A percentile compares a stretch with the other conserved stretches of the same genome.
phyloP scores from a whole-genome alignment of 1,284 basidiomycete species.

The Pterulicium gracile region DNA sequence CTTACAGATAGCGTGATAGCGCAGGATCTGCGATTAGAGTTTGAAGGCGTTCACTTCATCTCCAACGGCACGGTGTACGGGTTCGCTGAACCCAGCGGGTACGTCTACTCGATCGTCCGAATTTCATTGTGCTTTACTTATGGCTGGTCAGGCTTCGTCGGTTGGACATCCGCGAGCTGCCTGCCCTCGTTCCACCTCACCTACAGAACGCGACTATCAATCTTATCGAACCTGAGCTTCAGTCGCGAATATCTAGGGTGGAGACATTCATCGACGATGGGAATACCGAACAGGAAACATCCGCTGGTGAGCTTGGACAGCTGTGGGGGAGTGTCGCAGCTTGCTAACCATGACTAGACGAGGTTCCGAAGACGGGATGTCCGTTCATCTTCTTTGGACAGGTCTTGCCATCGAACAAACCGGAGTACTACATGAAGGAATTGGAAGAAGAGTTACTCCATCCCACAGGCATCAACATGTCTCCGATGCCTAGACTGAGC shows the following conservation, averaged over 20 bases:
- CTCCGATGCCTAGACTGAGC: slow-evolving; percentile 39
- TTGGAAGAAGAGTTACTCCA: slow-evolving; percentile 60
- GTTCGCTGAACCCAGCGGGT: slow-evolving; percentile 61
- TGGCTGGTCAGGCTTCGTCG: slow-evolving; percentile 27
- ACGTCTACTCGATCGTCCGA: slow-evolving; percentile 12
- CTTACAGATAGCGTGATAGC: slow-evolving; percentile 36
- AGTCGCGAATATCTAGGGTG: slow-evolving; percentile 45
- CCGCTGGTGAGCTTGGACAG: slow-evolving; percentile 19
- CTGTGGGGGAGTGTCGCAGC: background rate
- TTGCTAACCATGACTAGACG: slow-evolving; percentile 21
- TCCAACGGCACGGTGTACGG: slow-evolving; percentile 73
- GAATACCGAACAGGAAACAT: slow-evolving; percentile 39
- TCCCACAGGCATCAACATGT: slow-evolving; percentile 59
- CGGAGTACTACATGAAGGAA: slow-evolving; percentile 46
- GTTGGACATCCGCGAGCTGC: slow-evolving; percentile 59
- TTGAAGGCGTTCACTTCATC: slow-evolving; percentile 72
- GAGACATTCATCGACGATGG: slow-evolving; percentile 55
- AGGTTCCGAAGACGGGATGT: slow-evolving; percentile 41
- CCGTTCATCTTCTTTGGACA: slow-evolving; percentile 57
- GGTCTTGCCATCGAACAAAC: slow-evolving; percentile 39
- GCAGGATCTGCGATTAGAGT: slow-evolving; percentile 54
- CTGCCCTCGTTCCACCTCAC: slow-evolving; percentile 46
- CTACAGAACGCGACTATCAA: slow-evolving; percentile 50
- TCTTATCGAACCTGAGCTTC: slow-evolving; percentile 57
- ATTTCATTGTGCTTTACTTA: slow-evolving; percentile 4